Percentiles rank a stretch among this genome's conserved stretches.
Conservation (phyloP, 2,329 filamentous ascomycete genomes). For the Bipolaris zeicola region DNA sequence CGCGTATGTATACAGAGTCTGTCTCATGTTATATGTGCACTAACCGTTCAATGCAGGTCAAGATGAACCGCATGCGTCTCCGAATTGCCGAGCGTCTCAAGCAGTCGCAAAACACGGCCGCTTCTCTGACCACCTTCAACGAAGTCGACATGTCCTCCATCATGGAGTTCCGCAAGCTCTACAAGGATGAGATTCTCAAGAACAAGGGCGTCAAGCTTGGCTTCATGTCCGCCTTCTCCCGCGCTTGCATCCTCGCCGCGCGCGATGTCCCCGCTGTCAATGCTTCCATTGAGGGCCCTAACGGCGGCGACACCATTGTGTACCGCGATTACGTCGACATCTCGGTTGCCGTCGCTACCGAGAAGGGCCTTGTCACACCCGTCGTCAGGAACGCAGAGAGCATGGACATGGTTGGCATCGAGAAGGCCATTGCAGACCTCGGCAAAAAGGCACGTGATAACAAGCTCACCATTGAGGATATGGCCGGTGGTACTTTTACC, state of each 20-base stretch:
- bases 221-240: slow-evolving; percentile 99
- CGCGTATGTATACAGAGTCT: slow-evolving; percentile 64
- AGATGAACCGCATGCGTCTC: slow-evolving; percentile 99
- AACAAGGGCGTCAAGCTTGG: slow-evolving; percentile 96
- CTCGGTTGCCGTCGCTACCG: slow-evolving; percentile 93
- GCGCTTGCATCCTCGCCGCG: slow-evolving; percentile 89
- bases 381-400: slow-evolving; percentile 92
- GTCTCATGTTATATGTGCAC: slow-evolving; percentile 1
- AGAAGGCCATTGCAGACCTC: slow-evolving; percentile 88
- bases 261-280: slow-evolving; percentile 94
- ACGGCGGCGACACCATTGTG: slow-evolving; percentile 95
- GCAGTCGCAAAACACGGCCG: slow-evolving; percentile 98
- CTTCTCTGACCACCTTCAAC: slow-evolving; percentile 97
- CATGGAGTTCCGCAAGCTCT: slow-evolving; percentile 95
- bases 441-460: slow-evolving; percentile 97
- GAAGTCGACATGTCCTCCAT: slow-evolving; percentile 98
- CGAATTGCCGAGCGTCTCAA: slow-evolving; percentile 97
- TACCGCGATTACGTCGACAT: slow-evolving; percentile 99
- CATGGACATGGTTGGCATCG: slow-evolving; percentile 86
- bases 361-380: slow-evolving; percentile 95
- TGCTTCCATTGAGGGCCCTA: slow-evolving; percentile 93
- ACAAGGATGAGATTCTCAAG: slow-evolving; percentile 96
- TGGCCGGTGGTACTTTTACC: slow-evolving; percentile 97
- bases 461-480: slow-evolving; percentile 98
- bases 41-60: slow-evolving; percentile 67